Base-by-base conservation (phyloP, 495 filamentous ascomycete species). In the Podospora australis region DNA sequence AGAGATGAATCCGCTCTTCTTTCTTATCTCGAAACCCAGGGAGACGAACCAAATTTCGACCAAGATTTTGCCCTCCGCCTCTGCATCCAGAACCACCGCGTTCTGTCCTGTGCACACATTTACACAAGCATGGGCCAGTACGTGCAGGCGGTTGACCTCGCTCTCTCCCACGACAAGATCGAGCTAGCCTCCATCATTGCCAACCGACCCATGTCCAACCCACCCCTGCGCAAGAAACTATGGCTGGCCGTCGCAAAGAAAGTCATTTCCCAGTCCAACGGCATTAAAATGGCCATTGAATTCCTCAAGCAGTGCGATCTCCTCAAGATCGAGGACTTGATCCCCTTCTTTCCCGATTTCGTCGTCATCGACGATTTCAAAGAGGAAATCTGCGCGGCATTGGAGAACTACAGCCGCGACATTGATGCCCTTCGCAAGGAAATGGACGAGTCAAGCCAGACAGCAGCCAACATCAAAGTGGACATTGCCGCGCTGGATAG, bases 331-430 rank as follows among this genome's bases (percentile, higher is more conserved):
- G 92, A 98, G 61, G 94, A 98, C 58, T 70, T 98, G 17, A 96
- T 98, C 32, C 92, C 94, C 0, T 96, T 96, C 70, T 98, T 98
- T 71, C 94, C 92, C 0, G 92, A 98, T 60, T 98, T 98, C 54
- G 88, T 96, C n/a, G 84, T 96, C 39, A 96, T 98, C 46, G 92
- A 98, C 59, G 89, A 96, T 66, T 97, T 98, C 74, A 96, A 98
- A 63, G 88, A 95, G 43, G 94, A 97, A 59, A 97, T 98, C 19
- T 98, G 92, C 70, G 73, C 80, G 0, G 92, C 92, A 2, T 73
- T 98, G 3, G 94, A 98, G 66, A 83, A 90, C 21, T 97, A 98
- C 67, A 84, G 80, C 30, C 82, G 86, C 6, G 84, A 87, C 50
- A 98, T 98, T 58, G 91, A 96, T 55, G 74, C 70, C 1, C 70